phyloP scores from a whole-genome alignment of 2,329 filamentous ascomycete genomes.

The Nothophaeocryptopus gaeumannii region DNA sequence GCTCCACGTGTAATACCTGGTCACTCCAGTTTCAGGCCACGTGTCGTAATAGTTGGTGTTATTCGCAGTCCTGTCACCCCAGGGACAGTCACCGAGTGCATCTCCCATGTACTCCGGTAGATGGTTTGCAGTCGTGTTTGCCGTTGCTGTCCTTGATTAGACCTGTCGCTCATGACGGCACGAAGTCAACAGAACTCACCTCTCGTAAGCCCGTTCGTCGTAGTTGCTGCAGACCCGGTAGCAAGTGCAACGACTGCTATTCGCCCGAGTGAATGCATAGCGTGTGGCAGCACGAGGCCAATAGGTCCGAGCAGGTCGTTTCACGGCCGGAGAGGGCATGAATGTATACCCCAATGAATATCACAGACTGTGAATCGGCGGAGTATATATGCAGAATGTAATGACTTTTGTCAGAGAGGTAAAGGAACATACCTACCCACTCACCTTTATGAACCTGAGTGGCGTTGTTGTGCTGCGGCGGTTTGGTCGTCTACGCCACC shows the following conservation, averaged over 20 bases:
- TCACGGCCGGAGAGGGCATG: too few species aligned
- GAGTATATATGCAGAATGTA: too few species aligned
- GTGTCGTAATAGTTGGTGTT: conserved; percentile 33
- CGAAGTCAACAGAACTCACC: background rate
- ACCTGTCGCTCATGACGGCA: background rate
- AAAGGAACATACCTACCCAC: too few species aligned
- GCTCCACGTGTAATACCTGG: conserved; percentile 30
- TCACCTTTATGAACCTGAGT: too few species aligned
- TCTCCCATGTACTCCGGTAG: conserved; percentile 5
- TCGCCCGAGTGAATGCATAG: background rate
- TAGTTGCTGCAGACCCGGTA: background rate
- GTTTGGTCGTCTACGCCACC: too few species aligned
- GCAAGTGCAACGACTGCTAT: background rate
- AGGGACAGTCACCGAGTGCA: conserved; percentile 23
- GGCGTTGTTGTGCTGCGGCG: too few species aligned
- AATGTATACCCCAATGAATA: too few species aligned
- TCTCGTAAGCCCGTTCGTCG: background rate
- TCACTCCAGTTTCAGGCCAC: conserved; percentile 33
- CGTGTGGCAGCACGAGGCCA: too few species aligned
- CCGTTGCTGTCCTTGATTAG: conserved; percentile 1
- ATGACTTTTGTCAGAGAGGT: too few species aligned
- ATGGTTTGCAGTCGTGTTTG: conserved; percentile 1
- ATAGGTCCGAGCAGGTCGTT: too few species aligned
- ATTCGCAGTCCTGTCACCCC: conserved; percentile 29
- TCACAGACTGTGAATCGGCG: too few species aligned